Evolutionary conservation across 2,329 filamentous ascomycete genomes (phyloP).

Genomic region (Ascosphaera apis): DNA sequence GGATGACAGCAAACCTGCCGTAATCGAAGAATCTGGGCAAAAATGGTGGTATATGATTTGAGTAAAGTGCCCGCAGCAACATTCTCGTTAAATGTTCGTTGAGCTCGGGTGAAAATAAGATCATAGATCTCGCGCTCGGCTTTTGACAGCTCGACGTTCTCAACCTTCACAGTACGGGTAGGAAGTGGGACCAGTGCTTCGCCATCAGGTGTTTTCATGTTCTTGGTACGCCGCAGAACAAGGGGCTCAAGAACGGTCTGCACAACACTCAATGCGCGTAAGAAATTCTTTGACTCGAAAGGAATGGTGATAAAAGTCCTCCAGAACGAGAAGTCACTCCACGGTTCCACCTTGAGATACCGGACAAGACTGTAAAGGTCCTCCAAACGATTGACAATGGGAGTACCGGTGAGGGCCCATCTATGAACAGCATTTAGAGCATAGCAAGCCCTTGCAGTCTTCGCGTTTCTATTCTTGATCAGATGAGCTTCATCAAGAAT

Average conservation of each 20-base stretch:
- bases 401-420: conserved; percentile 86
- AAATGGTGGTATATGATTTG: conserved; percentile 92
- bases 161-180: conserved; percentile 57
- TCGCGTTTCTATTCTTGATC: conserved; percentile 77
- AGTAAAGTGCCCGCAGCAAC: conserved; percentile 78
- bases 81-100: conserved; percentile 63
- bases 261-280: conserved; percentile 82
- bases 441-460: conserved; percentile 88
- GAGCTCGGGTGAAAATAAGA: conserved; percentile 63
- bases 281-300: conserved; percentile 86
- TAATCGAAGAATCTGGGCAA: conserved; percentile 81
- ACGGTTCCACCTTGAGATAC: conserved; percentile 84
- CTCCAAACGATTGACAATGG: conserved; percentile 87
- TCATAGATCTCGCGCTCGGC: conserved; percentile 81
- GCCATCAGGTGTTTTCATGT: conserved; percentile 89
- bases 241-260: conserved; percentile 90
- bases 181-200: conserved; percentile 62
- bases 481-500: conserved; percentile 90
- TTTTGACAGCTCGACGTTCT: conserved; percentile 65
- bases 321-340: conserved; percentile 99
- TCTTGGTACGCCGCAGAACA: conserved; percentile 87
- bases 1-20: conserved; percentile 91
- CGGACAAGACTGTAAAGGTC: conserved; percentile 84
- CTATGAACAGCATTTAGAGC: conserved; percentile 66
- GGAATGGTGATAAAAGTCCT: conserved; percentile 95